phyloP scores from a whole-genome alignment of 805 yeast species.

The Komagataella pastoris region DNA sequence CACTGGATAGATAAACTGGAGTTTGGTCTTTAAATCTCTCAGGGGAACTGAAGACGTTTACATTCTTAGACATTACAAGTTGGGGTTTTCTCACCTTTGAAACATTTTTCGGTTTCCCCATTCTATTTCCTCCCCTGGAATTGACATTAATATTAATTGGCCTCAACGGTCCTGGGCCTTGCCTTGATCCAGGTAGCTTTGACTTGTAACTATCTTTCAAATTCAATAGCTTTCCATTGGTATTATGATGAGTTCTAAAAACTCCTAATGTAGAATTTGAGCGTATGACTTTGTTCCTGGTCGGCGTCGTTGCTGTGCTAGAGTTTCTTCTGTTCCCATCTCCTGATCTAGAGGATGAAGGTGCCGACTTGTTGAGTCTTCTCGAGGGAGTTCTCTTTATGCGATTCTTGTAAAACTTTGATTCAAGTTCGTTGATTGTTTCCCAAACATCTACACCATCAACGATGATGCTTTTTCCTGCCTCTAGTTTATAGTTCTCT shows the following conservation, averaged over 20 bases:
- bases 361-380: neutral
- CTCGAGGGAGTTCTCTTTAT: conserved; percentile 11
- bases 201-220: neutral
- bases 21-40: neutral
- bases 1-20: neutral
- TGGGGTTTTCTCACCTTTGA: neutral
- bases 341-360: conserved; percentile 4
- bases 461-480: conserved; percentile 24
- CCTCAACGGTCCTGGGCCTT: neutral
- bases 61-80: neutral
- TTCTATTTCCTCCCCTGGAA: neutral
- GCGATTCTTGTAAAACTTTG: conserved; percentile 10
- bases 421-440: conserved; percentile 1
- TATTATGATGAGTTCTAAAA: neutral
- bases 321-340: neutral
- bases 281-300: neutral
- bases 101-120: neutral
- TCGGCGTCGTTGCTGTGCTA: neutral
- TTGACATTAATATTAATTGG: neutral
- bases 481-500: conserved; percentile 28
- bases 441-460: conserved; percentile 19
- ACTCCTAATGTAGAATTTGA: neutral
- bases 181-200: neutral
- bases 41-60: neutral
- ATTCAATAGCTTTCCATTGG: neutral